These are phyloP conservation scores for Vigna radiata DNA, from an alignment of 306 rosid genomes.

Conservation along the genomic window DNA sequence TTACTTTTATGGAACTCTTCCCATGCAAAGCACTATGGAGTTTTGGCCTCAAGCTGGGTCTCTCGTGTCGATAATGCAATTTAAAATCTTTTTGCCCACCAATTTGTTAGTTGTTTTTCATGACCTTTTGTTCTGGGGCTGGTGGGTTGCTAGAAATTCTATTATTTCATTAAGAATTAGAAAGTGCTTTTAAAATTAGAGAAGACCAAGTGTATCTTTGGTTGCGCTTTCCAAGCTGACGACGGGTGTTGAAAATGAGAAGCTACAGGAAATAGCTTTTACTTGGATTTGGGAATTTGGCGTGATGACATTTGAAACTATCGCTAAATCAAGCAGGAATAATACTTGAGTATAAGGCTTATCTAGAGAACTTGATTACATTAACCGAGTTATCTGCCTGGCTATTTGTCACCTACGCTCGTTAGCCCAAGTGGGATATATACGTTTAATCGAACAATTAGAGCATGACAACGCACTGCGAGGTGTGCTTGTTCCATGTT, in stretches of 20 bases:
- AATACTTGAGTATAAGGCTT: slow-evolving; percentile 2
- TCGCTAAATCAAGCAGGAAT: not conserved
- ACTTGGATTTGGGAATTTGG: not conserved
- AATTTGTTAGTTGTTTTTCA: not conserved
- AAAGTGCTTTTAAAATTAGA: not conserved
- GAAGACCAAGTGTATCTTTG: not conserved
- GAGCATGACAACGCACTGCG: not conserved
- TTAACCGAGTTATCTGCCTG: slow-evolving; percentile 10
- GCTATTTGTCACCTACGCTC: slow-evolving; percentile 13
- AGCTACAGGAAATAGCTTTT: not conserved
- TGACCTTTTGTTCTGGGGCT: not conserved
- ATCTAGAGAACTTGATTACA: slow-evolving; percentile 16
- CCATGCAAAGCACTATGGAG: not conserved
- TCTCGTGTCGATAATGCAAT: not conserved
- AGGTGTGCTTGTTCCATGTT: not conserved
- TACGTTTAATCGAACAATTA: not conserved
- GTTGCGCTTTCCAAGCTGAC: not conserved
- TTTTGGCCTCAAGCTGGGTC: not conserved
- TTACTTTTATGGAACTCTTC: not conserved
- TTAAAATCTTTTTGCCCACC: not conserved
- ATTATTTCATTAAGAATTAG: not conserved
- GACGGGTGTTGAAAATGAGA: not conserved
- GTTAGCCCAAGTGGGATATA: slow-evolving; percentile 20
- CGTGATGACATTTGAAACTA: not conserved
- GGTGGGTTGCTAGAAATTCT: not conserved